These are phyloP conservation scores for Calocera viscosa DNA, from an alignment of 768 basidiomycete species.

Conservation along the genomic window DNA sequence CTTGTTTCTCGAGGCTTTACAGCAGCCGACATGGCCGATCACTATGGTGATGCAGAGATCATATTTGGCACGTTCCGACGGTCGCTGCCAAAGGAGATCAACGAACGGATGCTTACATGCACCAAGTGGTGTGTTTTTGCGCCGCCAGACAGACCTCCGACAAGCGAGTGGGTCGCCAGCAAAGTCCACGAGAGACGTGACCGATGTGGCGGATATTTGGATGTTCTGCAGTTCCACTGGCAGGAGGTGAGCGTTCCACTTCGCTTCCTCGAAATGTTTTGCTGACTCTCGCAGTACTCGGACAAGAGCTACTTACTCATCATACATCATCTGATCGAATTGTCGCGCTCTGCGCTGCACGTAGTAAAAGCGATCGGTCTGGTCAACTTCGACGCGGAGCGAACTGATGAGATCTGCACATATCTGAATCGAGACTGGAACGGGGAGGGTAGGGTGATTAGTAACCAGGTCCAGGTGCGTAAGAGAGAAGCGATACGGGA, in stretches of 20 bases:
- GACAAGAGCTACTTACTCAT: neutral
- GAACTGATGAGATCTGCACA: conserved; percentile 69
- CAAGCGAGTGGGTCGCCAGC: neutral
- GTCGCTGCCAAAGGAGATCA: neutral
- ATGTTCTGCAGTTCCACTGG: neutral
- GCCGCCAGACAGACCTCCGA: neutral
- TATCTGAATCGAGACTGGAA: conserved; percentile 27
- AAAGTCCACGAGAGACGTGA: neutral
- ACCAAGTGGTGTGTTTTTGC: conserved; percentile 6
- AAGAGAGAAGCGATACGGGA: neutral
- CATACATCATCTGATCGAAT: neutral
- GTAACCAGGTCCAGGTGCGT: conserved; percentile 71
- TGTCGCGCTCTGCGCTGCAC: neutral
- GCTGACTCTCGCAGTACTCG: neutral
- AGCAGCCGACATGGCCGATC: conserved; percentile 10
- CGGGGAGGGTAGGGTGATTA: conserved; percentile 57
- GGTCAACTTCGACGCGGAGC: conserved; percentile 67
- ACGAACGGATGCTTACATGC: neutral
- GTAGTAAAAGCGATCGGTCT: conserved; percentile 43
- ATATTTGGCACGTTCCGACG: neutral
- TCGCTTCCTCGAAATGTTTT: too few relatives aligned
- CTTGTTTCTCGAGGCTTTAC: neutral
- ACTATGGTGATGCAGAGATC: conserved; percentile 11
- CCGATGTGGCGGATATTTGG: neutral
- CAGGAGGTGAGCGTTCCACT: neutral